These are phyloP conservation scores for Chytriomyces confervae DNA, from an alignment of 192 early-diverging fungal species.

Conservation along the genomic window DNA sequence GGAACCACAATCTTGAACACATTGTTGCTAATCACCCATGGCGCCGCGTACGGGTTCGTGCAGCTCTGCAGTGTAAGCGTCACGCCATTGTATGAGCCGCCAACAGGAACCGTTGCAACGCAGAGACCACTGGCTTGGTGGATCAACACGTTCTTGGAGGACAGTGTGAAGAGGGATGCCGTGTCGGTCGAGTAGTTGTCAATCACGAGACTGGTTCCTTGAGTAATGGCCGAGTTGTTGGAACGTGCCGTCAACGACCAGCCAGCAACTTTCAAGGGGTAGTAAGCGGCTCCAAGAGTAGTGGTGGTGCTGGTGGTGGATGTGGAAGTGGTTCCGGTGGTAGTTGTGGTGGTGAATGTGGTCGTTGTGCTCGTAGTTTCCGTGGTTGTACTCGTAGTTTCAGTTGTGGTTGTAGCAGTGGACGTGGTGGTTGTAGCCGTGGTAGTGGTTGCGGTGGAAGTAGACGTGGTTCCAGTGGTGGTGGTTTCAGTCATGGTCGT, in stretches of 20 bases:
- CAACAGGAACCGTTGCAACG: neutral
- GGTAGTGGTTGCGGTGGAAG: neutral
- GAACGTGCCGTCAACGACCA: neutral
- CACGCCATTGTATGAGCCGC: neutral
- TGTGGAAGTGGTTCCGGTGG: neutral
- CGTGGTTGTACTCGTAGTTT: neutral
- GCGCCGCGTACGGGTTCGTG: neutral
- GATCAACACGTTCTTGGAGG: neutral
- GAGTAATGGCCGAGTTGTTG: too few species aligned
- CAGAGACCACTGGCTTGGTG: neutral
- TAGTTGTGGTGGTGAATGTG: neutral
- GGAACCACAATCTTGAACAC: neutral
- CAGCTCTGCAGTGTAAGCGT: neutral
- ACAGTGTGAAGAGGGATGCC: neutral
- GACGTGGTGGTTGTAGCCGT: neutral
- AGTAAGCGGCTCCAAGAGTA: neutral
- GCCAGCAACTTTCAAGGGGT: neutral
- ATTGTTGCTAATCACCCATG: neutral
- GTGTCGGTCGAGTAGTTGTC: neutral
- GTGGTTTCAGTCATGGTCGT: neutral
- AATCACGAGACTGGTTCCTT: too few species aligned
- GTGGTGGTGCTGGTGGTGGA: neutral
- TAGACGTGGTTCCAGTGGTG: neutral
- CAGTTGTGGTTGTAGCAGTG: neutral
- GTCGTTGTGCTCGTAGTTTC: neutral